phyloP scores from a whole-genome alignment of 768 basidiomycete species.

The Amanita subjunquillea region DNA sequence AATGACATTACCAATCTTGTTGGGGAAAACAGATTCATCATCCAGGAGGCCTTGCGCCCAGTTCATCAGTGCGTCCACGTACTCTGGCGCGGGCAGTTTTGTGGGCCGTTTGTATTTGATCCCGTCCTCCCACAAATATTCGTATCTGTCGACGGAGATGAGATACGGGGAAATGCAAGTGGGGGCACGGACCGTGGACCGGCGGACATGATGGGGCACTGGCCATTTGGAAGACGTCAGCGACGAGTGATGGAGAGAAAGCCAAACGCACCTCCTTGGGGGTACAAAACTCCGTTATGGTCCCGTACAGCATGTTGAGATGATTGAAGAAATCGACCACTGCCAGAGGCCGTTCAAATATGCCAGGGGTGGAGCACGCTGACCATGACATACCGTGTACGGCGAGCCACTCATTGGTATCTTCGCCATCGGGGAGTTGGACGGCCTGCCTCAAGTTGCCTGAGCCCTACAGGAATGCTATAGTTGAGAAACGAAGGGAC shows the following conservation, averaged over 20 bases:
- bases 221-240: slow-evolving; percentile 4
- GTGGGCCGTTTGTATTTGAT: slow-evolving; percentile 79
- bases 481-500: background rate
- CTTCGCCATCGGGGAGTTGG: slow-evolving; percentile 92
- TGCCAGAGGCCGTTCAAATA: slow-evolving; percentile 18
- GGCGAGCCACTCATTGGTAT: slow-evolving; percentile 97
- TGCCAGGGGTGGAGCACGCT: background rate
- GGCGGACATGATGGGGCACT: slow-evolving; percentile 97
- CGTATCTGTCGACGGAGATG: slow-evolving; percentile 46
- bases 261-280: slow-evolving; percentile 63
- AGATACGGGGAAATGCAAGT: background rate
- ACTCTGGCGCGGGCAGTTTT: slow-evolving; percentile 92
- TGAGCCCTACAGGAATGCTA: slow-evolving; percentile 54
- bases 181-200: slow-evolving; percentile 64
- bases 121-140: slow-evolving; percentile 93
- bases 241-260: background rate
- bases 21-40: slow-evolving; percentile 88
- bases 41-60: slow-evolving; percentile 93
- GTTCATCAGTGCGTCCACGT: slow-evolving; percentile 97
- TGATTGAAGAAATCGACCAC: slow-evolving; percentile 99
- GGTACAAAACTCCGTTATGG: slow-evolving; percentile 96
- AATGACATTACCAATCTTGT: slow-evolving; percentile 68
- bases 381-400: slow-evolving; percentile 67
- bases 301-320: slow-evolving; percentile 98
- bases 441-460: slow-evolving; percentile 92